Base-by-base conservation (phyloP, 2,329 filamentous ascomycete genomes). In the Trichothecium roseum region DNA sequence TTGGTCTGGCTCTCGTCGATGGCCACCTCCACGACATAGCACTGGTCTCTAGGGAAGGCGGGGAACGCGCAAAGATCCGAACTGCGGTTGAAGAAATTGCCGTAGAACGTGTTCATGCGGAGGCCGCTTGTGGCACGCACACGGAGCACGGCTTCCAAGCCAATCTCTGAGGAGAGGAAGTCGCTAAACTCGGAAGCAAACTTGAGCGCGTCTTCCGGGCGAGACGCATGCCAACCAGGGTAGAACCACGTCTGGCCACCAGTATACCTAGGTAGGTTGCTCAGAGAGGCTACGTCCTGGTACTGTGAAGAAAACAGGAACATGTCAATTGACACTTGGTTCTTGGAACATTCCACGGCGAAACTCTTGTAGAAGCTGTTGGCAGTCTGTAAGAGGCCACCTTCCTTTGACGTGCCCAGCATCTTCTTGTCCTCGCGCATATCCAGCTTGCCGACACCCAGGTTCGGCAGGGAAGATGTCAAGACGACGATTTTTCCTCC, bases 321-420 rank as follows among this genome's bases (percentile, higher is more conserved):
- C 88, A 95, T 95, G 57, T 95, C 88, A 46, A 98, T 87, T 0
- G 88, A 96, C 18, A 98, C 91, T 60, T 98, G 91, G 47, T 93
- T 94, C 68, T 98, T 98, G 27, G 88, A 95, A 61, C 91, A 98
- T 56, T 98, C 91, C 3, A 98, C 91, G 1, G 91, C 91, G 52
- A 98, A 98, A 51, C 85, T 94, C 70, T 98, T 98, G 72, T 96
- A 98, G 62, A 96, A 98, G 53, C 84, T 87, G 64, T 87, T 95
- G 28, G 78, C 84, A 0, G 91, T 95, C 57, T 96, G 89, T 35
- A 98, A 66, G 22, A 98, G 71, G 42, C 73, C 69, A 45, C 76
- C 86, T 57, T 98, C 91, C 59, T 95, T 95, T 45, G 81, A 87
- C 2, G 91, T 98, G 26, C 91, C 91, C 17, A 98, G 68, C 13